Base-by-base conservation (phyloP, 2,329 filamentous ascomycete species). In the Aspergillus ruber region DNA sequence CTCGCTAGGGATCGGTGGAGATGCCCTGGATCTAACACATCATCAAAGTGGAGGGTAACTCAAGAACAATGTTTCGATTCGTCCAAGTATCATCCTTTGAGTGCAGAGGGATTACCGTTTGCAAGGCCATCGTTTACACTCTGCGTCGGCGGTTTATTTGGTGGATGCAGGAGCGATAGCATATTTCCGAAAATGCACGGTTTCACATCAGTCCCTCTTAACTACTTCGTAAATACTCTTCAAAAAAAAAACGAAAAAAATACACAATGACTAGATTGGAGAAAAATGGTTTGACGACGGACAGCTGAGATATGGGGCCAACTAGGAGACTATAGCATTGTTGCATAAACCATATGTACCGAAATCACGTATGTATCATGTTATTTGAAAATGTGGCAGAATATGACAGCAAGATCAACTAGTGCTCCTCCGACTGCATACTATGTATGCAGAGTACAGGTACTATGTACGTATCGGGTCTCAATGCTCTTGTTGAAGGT, bases 11-110 rank as follows among this genome's bases (percentile, higher is more conserved):
- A 58, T 8, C 41, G 48, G 2, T 59, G 58, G 0, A 76, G 58
- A 40, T 59, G 69, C 0, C 69, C 58, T 1, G 65, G 51, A 49
- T 76, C 71, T 3, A 76, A 63, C 2, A 74, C 69, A 48, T 72
- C 67, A 49, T 76, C 66, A 53, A 75, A 76, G 2, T 59, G 57
- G 20, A 74, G 58, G 0, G 65, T 64, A 17, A 49, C 13, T 17
- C 35, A 5, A 38, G n/a, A 10, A 12, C 35, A 38, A 38, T 38
- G n/a, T n/a, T n/a, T n/a, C 35, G 13, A 7, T 17, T 38, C 35
- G 17, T 38, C 35, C 35, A 38, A 3, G 13, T 38, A n/a, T n/a
- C 35, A 10, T 38, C 35, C 13, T 38, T 38, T 7, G 35, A 38
- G 35, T 38, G 35, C 9, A 38, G 35, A 38, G 35, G 35, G 35